Conservation (phyloP, 2,329 filamentous ascomycete genomes). For the Sporothrix protearum region DNA sequence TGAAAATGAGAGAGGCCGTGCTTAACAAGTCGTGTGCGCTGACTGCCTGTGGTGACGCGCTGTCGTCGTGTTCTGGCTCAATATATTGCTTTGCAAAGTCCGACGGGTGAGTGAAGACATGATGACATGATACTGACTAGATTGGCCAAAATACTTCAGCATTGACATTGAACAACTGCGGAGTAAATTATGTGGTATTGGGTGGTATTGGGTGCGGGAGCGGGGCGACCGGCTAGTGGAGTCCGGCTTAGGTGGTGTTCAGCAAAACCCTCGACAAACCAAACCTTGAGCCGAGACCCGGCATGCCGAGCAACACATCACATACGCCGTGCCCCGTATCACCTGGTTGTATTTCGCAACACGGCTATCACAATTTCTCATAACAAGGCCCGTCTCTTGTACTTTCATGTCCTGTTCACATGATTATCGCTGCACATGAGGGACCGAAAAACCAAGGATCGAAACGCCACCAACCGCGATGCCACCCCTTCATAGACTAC, state of each 20-base stretch:
- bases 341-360: neutral
- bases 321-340: neutral
- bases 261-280: neutral
- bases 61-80: neutral
- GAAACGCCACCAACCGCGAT: neutral
- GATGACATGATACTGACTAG: neutral
- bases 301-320: neutral
- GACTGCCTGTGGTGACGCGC: neutral
- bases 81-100: neutral
- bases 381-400: neutral
- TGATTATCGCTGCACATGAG: neutral
- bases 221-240: neutral
- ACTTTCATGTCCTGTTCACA: neutral
- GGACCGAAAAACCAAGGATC: neutral
- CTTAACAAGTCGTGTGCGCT: neutral
- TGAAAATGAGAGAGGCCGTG: neutral
- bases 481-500: neutral
- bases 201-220: neutral
- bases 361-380: neutral
- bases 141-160: neutral
- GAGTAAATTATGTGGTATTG: neutral
- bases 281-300: neutral
- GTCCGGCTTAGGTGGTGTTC: neutral
- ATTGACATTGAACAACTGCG: neutral
- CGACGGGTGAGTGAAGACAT: neutral